A percentile compares a stretch with the other conserved stretches of the same genome.
phyloP scores from a whole-genome alignment of 2,329 filamentous ascomycete species.

The Cladosporium sp. region DNA sequence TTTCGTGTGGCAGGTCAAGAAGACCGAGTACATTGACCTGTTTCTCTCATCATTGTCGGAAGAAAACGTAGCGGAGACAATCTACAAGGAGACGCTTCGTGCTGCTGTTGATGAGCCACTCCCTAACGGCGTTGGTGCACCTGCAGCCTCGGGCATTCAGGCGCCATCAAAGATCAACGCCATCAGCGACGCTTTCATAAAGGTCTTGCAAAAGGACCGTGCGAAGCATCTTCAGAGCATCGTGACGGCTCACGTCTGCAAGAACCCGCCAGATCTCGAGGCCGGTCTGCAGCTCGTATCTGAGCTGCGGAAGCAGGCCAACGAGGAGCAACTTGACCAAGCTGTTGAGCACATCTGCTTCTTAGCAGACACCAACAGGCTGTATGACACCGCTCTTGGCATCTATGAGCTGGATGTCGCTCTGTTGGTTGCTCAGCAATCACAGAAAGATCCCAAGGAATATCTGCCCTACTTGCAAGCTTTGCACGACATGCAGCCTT shows the following conservation, averaged over 20 bases:
- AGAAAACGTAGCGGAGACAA: conserved; percentile 87
- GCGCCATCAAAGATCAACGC: conserved; percentile 67
- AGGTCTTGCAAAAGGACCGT: conserved; percentile 58
- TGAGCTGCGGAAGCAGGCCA: conserved; percentile 56
- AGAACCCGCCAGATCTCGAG: conserved; percentile 81
- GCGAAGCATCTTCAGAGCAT: conserved; percentile 76
- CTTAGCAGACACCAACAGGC: conserved; percentile 82
- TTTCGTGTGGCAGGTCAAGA: conserved; percentile 81
- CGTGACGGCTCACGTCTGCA: conserved; percentile 92
- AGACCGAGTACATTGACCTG: conserved; percentile 77
- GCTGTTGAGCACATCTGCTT: conserved; percentile 98
- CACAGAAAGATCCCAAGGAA: conserved; percentile 89
- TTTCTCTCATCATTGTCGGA: conserved; percentile 61
- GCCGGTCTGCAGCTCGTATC: conserved; percentile 77
- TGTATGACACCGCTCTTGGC: conserved; percentile 86
- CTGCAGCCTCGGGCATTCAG: neutral
- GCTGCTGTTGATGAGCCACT: conserved; percentile 24
- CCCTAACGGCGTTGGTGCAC: conserved; percentile 18
- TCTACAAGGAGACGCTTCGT: conserved; percentile 83
- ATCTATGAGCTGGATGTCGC: conserved; percentile 89
- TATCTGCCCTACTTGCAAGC: conserved; percentile 92
- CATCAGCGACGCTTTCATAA: conserved; percentile 80
- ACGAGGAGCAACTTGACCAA: conserved; percentile 72
- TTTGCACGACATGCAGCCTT: conserved; percentile 66
- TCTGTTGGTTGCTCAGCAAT: conserved; percentile 87